Evolutionary conservation across 2,329 filamentous ascomycete species (phyloP), one percentile per base, ranked within the genome.

Genomic region (Colletotrichum simmondsii): DNA sequence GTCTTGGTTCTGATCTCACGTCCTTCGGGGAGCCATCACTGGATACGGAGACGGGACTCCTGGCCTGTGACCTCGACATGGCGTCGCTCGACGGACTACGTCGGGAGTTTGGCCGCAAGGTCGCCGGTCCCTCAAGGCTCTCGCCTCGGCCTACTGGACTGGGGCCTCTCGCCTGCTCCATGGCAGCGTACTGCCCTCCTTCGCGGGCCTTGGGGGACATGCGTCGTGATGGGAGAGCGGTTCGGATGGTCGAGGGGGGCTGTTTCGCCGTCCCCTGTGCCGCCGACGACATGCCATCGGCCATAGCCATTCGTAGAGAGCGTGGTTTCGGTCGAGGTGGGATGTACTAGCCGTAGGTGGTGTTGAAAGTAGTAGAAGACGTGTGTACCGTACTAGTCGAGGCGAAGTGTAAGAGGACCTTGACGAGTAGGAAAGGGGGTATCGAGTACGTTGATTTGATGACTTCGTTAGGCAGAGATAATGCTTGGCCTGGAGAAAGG

Each of bases 241-340:
- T 75, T 60, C 74, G 69, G 58, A 68, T 70, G 26, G 65, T 65
- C 42, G 73, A 73, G 28, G 62, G 54, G 37, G 65, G 35, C 58
- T 75, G 68, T 30, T 71, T 74, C 14, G 66, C 53, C 58, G 71
- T 53, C 30, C 71, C 62, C 56, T 65, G 71, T 61, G 67, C 73
- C 62, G 66, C 71, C 65, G 70, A 63, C 46, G 61, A 72, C 32
- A 73, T 68, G 30, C 62, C 71, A 64, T 75, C 73, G 42, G 73
- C 71, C 73, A 75, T 75, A 64, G 73, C 73, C 73, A 75, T 75
- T 71, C 71, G 73, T 68, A n/a, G 28, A 62, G 60, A 71, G 56
- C 35, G 46, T 49, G 30, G 28, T 14, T n/a, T 60, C 54, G 49
- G 28, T 65, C 61, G 60, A 28, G 22, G 16, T n/a, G 16, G 28